Evolutionary conservation across 2,329 filamentous ascomycete species (phyloP).

Genomic region (Hypoxylon sp.): DNA sequence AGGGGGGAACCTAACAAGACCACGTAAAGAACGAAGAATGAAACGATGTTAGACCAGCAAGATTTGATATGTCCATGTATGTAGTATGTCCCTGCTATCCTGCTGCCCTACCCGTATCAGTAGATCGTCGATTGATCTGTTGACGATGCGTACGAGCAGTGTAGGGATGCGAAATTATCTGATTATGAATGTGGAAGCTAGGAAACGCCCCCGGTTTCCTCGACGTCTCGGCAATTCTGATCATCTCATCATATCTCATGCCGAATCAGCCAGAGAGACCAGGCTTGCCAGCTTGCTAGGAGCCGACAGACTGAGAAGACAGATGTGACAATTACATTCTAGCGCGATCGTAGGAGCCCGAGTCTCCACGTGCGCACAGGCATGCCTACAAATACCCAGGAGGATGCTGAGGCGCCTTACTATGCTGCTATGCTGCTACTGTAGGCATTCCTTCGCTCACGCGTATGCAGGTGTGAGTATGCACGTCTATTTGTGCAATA

Average conservation of each 20-base stretch:
- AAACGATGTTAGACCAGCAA: not conserved
- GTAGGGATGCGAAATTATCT: not conserved
- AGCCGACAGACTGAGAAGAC: not conserved
- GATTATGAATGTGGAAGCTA: not conserved
- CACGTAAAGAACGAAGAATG: constrained; percentile 1
- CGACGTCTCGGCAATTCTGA: constrained; percentile 17
- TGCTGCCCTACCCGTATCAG: not conserved
- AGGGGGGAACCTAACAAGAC: constrained; percentile 16
- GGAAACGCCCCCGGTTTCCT: not conserved
- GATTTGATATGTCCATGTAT: not conserved
- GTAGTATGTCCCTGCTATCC: not conserved
- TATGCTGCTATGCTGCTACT: not conserved
- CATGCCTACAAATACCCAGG: too few species aligned
- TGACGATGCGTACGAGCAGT: not conserved
- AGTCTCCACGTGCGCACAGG: constrained; percentile 6
- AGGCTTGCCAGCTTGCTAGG: not conserved
- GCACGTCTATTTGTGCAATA: too few species aligned
- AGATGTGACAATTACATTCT: constrained; percentile 17
- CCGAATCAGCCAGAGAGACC: not conserved
- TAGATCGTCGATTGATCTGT: not conserved
- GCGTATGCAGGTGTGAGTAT: too few species aligned
- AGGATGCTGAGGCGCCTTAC: too few species aligned
- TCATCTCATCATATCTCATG: not conserved
- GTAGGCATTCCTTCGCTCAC: not conserved
- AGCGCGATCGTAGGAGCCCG: constrained; percentile 15